Conservation (phyloP, 2,329 filamentous ascomycete species). For the Penicillium sp. region DNA sequence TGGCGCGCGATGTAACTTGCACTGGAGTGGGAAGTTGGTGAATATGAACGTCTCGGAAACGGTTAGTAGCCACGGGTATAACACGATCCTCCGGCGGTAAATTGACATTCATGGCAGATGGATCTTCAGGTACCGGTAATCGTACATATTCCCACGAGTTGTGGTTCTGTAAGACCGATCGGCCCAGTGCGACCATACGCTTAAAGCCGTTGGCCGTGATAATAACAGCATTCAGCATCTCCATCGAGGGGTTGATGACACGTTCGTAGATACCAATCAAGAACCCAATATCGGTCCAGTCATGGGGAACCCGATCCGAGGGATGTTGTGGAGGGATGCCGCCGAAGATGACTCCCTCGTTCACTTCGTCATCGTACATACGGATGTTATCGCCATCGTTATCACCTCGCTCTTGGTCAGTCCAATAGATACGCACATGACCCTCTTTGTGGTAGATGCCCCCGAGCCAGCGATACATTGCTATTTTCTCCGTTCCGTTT, state of each 20-base stretch:
- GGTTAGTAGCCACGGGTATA: neutral
- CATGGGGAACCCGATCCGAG: conserved; percentile 25
- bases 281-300: conserved; percentile 22
- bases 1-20: neutral
- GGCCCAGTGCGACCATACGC: neutral
- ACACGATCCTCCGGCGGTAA: neutral
- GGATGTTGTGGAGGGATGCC: conserved; percentile 14
- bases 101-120: neutral
- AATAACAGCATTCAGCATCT: conserved; percentile 17
- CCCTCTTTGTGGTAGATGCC: conserved; percentile 32
- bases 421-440: conserved; percentile 34
- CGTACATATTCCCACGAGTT: neutral
- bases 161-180: neutral
- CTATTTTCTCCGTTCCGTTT: conserved; percentile 13
- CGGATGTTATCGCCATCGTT: conserved; percentile 18
- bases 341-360: conserved; percentile 29
- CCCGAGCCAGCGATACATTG: conserved; percentile 40
- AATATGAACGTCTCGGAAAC: neutral
- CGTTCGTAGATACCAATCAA: conserved; percentile 39
- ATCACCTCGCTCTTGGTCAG: conserved; percentile 30
- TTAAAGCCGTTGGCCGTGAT: conserved; percentile 15
- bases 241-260: conserved; percentile 25
- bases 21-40: neutral
- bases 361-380: conserved; percentile 33
- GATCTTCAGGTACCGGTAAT: neutral